A percentile compares a stretch with the other conserved stretches of the same genome.
phyloP scores from a whole-genome alignment of 2,329 filamentous ascomycete species.

The Ophiostoma fasciatum region DNA sequence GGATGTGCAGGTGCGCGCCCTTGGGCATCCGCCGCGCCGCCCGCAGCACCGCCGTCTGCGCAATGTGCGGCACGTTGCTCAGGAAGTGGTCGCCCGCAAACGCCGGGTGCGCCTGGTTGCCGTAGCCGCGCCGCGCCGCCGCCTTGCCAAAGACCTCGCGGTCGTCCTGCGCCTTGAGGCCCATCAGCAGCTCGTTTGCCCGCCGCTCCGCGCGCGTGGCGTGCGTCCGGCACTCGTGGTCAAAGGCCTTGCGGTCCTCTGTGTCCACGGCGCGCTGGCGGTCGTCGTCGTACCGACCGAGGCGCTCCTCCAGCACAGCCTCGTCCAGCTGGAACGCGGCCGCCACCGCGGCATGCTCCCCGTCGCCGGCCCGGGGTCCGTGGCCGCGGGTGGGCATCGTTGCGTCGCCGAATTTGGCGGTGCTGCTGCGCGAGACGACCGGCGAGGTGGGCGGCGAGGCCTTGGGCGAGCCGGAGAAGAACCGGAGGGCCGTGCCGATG shows the following conservation, averaged over 20 bases:
- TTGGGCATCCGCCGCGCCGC: conserved; percentile 51
- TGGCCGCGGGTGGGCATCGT: too few species aligned
- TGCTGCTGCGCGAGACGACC: not conserved
- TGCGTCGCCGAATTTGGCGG: too few species aligned
- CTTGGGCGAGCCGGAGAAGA: not conserved
- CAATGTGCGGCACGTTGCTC: conserved; percentile 37
- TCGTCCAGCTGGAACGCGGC: too few species aligned
- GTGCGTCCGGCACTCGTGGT: conserved; percentile 19
- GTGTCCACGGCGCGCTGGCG: conserved; percentile 18
- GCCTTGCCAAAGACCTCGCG: conserved; percentile 21
- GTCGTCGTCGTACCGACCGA: conserved; percentile 19
- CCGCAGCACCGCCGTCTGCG: conserved; percentile 39
- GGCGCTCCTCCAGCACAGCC: too few species aligned
- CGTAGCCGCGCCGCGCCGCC: conserved; percentile 20
- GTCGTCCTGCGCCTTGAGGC: conserved; percentile 23
- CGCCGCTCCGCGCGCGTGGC: conserved; percentile 21
- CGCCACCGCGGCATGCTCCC: too few species aligned
- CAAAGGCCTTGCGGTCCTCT: conserved; percentile 26
- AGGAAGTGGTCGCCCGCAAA: conserved; percentile 44
- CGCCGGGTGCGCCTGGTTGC: conserved; percentile 28
- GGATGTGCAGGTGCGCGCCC: conserved; percentile 57
- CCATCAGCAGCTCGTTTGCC: conserved; percentile 26
- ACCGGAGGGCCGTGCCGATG: too few species aligned
- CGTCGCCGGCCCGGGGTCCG: too few species aligned
- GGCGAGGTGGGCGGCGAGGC: not conserved